Base-by-base conservation (phyloP, 2,329 filamentous ascomycete genomes). In the Colletotrichum spaethianum region DNA sequence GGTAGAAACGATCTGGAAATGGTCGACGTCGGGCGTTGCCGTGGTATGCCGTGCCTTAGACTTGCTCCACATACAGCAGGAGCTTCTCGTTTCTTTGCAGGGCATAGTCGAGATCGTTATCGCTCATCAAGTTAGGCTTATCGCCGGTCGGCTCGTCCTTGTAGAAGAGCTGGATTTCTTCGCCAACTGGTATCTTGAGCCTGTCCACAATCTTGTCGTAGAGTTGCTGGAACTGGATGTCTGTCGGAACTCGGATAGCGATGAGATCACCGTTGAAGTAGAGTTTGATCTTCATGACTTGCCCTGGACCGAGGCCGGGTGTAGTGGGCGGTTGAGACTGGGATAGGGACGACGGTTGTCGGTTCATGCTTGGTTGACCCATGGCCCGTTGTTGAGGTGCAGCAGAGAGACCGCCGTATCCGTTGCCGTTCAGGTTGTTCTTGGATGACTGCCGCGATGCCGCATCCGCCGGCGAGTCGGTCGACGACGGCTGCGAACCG, bases 181-280 rank as follows among this genome's bases (percentile, higher is more conserved):
- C 91, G 12, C 89, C 86, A 16, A 86, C 84, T 0, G 86, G 86
- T 62, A 97, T 88, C 84, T 95, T 95, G 75, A 97, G 88, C 55
- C 96, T 90, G 76, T 98, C 94, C 61, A 91, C 89, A 72, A 98
- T 91, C 83, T 96, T 97, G 75, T 95, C 92, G 76, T 93, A 92
- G 11, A 99, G 87, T 73, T 94, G 93, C 64, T 89, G 86, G 81
- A 92, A 96, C 65, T 89, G 89, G 77, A 97, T 94, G 66, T 97
- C 93, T 1, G 89, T 89, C 0, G 96, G 93, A 67, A 98, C 94
- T 42, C 95, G 92, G 77, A 99, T 95, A 55, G 96, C 93, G 75
- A 98, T 96, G 68, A 97, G 90, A 76, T 98, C 96, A 73, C 95
- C 93, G 75, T 96, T 93, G 84, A 94, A 98, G 84, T 94, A 96